Evolutionary conservation across 2,329 filamentous ascomycete species (phyloP), one percentile per base, ranked within the genome.

Genomic region (Scleromitrula shiraiana): DNA sequence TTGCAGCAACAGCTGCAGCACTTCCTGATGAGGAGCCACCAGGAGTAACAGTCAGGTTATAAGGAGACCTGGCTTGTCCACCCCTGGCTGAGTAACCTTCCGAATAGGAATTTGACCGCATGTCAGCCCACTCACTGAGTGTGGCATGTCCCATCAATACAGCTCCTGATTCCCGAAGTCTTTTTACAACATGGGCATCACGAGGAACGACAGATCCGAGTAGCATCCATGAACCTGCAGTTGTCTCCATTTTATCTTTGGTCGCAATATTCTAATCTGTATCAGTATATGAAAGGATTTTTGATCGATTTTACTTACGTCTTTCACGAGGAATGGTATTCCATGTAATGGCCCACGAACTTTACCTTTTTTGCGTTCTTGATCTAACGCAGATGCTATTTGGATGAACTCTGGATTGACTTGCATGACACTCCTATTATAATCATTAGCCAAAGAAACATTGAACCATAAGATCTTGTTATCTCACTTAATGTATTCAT

Each of bases 301-400:
- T 40, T 9, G 10, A 15, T 10, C 9, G 30, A 33, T 17, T 15
- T 5, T 12, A 33, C 44, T 24, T 23, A 46, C 44, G 61, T 89
- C 84, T 65, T 89, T 89, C 54, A 88, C 76, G 2, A 83, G 70
- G 61, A 85, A 85, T 0, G 85, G 85, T 36, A 90, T 85, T 3
- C 85, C 85, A 61, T 89, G 85, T 1, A 90, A 70, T 1, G 78
- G 78, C 1, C 83, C 76, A n/a, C 81, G 74, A 8, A 80, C 63
- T 32, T 67, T 69, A 20, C 80, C 80, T 1, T 66, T 58, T 10
- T 62, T 59, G 15, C 84, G 74, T 64, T 88, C 83, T 0, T 59
- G 61, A 56, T 89, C 85, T 24, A 80, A 68, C 12, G 68, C 59
- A 5, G 67, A 66, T 3, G 85, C 85, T 48, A 88, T 85, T 19